Evolutionary conservation across 495 filamentous ascomycete genomes (phyloP).

Genomic region (Geopyxis carbonaria): DNA sequence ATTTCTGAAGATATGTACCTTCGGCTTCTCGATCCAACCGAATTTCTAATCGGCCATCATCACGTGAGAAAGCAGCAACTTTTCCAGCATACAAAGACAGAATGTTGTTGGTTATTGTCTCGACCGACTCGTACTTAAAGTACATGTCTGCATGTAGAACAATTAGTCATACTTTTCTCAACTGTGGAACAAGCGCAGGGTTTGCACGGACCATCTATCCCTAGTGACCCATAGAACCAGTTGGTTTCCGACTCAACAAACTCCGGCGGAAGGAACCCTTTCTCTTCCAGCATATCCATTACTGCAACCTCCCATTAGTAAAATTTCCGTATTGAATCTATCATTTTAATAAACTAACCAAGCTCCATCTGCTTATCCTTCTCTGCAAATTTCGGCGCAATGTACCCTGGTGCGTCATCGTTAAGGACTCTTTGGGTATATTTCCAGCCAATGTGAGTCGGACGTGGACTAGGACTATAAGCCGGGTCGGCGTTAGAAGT

Average conservation of each 20-base stretch:
- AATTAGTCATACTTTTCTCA: constrained; percentile 15
- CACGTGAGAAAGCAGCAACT: constrained; percentile 80
- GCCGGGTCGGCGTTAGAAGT: too few relatives aligned
- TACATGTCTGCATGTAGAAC: constrained; percentile 62
- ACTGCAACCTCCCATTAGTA: constrained; percentile 28
- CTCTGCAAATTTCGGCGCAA: constrained; percentile 87
- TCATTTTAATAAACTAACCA: constrained; percentile 38
- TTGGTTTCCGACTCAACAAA: constrained; percentile 69
- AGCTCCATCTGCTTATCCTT: constrained; percentile 85
- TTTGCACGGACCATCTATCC: constrained; percentile 47
- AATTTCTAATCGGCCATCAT: constrained; percentile 87
- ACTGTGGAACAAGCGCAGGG: background rate
- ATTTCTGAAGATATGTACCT: constrained; percentile 9
- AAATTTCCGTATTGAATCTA: too few relatives aligned
- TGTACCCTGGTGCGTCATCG: constrained; percentile 85
- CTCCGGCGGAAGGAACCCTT: constrained; percentile 69
- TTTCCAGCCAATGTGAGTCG: background rate
- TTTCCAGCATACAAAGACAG: constrained; percentile 95
- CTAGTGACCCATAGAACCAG: constrained; percentile 96
- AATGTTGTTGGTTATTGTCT: constrained; percentile 81
- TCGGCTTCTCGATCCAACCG: constrained; percentile 70
- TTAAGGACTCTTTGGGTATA: constrained; percentile 41
- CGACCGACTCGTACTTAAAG: constrained; percentile 79
- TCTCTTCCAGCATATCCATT: constrained; percentile 56
- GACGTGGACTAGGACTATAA: constrained; percentile 27